A percentile compares a stretch with the other conserved stretches of the same genome.
Conservation (phyloP, 768 basidiomycete species). For the Cyathus striatus region DNA sequence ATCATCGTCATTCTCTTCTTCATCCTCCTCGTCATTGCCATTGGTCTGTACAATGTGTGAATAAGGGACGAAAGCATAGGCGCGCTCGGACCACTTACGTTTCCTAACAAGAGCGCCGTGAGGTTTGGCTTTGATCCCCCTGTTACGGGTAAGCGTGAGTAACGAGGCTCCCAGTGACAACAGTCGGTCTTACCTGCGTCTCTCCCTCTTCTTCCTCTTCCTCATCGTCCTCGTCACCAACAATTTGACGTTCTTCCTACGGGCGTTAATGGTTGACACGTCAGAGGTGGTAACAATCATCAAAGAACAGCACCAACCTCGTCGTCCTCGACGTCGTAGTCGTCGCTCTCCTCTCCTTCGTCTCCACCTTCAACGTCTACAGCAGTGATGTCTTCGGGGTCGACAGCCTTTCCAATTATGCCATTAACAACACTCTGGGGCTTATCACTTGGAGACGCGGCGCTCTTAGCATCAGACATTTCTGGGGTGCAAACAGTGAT, state of each 20-base stretch:
- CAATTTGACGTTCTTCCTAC: conserved; percentile 3
- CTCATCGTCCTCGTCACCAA: conserved; percentile 4
- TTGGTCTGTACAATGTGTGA: conserved; percentile 16
- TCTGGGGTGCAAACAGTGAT: not conserved
- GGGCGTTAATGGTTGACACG: not conserved
- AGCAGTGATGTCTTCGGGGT: not conserved
- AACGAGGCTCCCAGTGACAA: too few relatives aligned
- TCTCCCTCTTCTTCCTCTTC: not conserved
- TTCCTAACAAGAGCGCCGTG: conserved; percentile 22
- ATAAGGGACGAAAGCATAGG: not conserved
- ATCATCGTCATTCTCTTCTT: conserved; percentile 15
- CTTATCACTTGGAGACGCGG: conserved; percentile 1
- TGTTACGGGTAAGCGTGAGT: too few relatives aligned
- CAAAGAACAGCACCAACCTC: not conserved
- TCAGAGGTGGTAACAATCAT: not conserved
- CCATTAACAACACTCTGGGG: conserved; percentile 4
- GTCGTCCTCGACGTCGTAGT: conserved; percentile 7
- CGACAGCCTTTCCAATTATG: not conserved
- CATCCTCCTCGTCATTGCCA: conserved; percentile 19
- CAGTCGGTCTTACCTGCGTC: not conserved
- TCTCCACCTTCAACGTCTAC: conserved; percentile 2
- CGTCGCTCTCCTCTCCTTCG: conserved; percentile 1
- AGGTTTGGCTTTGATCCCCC: too few relatives aligned
- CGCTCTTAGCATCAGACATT: conserved; percentile 1
- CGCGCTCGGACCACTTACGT: conserved; percentile 13